phyloP scores from a whole-genome alignment of 768 basidiomycete species.

The Hericium coralloides region DNA sequence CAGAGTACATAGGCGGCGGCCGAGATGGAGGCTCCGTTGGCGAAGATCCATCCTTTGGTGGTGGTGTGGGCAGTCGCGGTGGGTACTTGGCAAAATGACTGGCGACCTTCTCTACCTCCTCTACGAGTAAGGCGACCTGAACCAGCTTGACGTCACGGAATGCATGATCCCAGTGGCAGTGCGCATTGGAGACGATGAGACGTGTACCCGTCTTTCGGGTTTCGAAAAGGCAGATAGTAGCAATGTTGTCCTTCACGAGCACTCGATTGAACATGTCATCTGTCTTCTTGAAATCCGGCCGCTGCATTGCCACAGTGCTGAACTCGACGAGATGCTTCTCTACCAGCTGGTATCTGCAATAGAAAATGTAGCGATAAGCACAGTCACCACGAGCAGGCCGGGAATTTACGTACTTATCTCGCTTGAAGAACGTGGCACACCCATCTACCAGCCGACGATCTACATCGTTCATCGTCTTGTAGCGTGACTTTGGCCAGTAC shows the following conservation, averaged over 20 bases:
- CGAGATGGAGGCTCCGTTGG: slow-evolving; percentile 32
- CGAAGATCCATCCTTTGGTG: slow-evolving; percentile 17
- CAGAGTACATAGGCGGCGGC: slow-evolving; percentile 62
- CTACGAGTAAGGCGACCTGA: slow-evolving; percentile 85
- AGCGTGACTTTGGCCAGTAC: slow-evolving; percentile 86
- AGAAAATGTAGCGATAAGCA: neutral
- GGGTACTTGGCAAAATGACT: slow-evolving; percentile 80
- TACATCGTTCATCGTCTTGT: slow-evolving; percentile 83
- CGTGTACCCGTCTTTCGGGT: slow-evolving; percentile 81
- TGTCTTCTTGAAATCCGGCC: slow-evolving; percentile 91
- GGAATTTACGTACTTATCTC: slow-evolving; percentile 55
- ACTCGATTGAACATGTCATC: slow-evolving; percentile 99
- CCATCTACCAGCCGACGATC: slow-evolving; percentile 91
- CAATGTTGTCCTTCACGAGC: slow-evolving; percentile 89
- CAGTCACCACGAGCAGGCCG: neutral
- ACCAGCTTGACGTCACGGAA: slow-evolving; percentile 97
- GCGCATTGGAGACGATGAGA: slow-evolving; percentile 82
- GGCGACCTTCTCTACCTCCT: slow-evolving; percentile 88
- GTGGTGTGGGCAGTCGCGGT: slow-evolving; percentile 38
- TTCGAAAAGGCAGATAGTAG: slow-evolving; percentile 81
- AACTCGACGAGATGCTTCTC: slow-evolving; percentile 94
- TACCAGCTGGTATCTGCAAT: slow-evolving; percentile 75
- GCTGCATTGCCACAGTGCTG: slow-evolving; percentile 84
- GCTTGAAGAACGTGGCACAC: slow-evolving; percentile 93
- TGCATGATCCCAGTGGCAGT: slow-evolving; percentile 88